Conservation (phyloP, 805 yeast genomes). For the Nakazawaea anatomiae region DNA sequence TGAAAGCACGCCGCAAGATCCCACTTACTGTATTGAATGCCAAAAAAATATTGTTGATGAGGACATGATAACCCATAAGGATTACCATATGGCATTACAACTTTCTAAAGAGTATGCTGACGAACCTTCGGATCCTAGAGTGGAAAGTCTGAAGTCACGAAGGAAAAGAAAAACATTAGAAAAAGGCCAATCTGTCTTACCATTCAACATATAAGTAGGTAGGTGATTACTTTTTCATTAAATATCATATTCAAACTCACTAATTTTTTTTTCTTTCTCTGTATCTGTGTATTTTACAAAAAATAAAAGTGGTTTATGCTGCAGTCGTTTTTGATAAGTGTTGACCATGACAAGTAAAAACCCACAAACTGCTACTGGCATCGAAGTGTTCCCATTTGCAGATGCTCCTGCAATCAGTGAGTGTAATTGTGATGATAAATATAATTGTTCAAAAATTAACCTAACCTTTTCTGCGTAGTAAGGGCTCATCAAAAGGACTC, state of each 20-base stretch:
- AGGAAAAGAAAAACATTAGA: slow-evolving; percentile 5
- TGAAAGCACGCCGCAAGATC: not conserved
- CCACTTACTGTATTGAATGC: slow-evolving; percentile 6
- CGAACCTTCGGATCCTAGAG: not conserved
- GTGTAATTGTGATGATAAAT: slow-evolving; percentile 19
- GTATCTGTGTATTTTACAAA: too few relatives aligned
- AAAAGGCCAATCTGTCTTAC: slow-evolving; percentile 9
- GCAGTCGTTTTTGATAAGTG: too few relatives aligned
- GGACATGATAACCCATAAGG: slow-evolving; percentile 9
- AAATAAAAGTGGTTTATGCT: too few relatives aligned
- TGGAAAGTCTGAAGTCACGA: not conserved
- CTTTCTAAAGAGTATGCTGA: slow-evolving; percentile 4
- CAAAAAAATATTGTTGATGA: slow-evolving; percentile 2
- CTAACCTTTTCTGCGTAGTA: slow-evolving; percentile 30
- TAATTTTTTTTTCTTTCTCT: too few relatives aligned
- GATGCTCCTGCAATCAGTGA: slow-evolving; percentile 81
- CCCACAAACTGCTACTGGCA: not conserved
- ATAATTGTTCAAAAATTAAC: too few relatives aligned
- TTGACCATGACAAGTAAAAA: too few relatives aligned
- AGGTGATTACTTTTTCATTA: too few relatives aligned
- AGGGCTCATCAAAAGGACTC: slow-evolving; percentile 89
- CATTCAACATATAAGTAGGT: too few relatives aligned
- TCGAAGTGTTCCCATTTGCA: slow-evolving; percentile 52
- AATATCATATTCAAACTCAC: too few relatives aligned
- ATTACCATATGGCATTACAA: slow-evolving; percentile 10